Conservation (phyloP, 2,329 filamentous ascomycete species). For the Parascedosporium putredinis region DNA sequence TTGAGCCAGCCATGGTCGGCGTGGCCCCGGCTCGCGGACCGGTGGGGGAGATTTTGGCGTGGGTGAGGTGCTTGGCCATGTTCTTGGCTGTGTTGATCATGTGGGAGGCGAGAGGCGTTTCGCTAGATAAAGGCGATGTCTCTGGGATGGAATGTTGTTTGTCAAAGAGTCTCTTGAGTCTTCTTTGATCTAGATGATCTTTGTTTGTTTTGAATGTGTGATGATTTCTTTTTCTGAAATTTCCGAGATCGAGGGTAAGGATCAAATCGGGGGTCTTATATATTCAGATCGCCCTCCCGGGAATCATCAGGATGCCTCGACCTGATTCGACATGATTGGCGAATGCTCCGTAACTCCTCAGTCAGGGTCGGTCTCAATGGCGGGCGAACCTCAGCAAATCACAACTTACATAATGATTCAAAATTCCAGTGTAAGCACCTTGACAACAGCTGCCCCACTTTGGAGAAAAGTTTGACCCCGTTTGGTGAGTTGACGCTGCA, state of each 20-base stretch:
- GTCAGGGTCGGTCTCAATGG: too few relatives aligned
- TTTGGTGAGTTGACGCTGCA: not conserved
- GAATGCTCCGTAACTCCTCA: too few relatives aligned
- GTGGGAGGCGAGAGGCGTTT: not conserved
- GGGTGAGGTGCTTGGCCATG: slow-evolving; percentile 53
- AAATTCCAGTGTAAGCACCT: not conserved
- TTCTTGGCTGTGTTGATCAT: slow-evolving; percentile 2
- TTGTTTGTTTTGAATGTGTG: not conserved
- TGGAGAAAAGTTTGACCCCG: not conserved
- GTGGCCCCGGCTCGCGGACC: slow-evolving; percentile 62
- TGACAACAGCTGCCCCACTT: not conserved
- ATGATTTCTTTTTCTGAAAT: not conserved
- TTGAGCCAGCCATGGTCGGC: slow-evolving; percentile 81
- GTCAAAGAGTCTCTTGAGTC: too few relatives aligned
- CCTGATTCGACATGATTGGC: too few relatives aligned
- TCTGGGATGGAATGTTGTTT: not conserved
- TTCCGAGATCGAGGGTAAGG: not conserved
- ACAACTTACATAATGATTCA: slow-evolving; percentile 1
- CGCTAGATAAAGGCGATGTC: not conserved
- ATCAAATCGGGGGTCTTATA: not conserved
- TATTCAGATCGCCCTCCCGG: not conserved
- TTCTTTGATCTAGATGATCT: not conserved
- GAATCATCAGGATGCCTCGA: not conserved
- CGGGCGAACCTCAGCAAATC: not conserved
- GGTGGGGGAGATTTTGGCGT: slow-evolving; percentile 68